Base-by-base conservation (phyloP, 2,329 filamentous ascomycete genomes). In the Mycosphaerelloides madeirae region DNA sequence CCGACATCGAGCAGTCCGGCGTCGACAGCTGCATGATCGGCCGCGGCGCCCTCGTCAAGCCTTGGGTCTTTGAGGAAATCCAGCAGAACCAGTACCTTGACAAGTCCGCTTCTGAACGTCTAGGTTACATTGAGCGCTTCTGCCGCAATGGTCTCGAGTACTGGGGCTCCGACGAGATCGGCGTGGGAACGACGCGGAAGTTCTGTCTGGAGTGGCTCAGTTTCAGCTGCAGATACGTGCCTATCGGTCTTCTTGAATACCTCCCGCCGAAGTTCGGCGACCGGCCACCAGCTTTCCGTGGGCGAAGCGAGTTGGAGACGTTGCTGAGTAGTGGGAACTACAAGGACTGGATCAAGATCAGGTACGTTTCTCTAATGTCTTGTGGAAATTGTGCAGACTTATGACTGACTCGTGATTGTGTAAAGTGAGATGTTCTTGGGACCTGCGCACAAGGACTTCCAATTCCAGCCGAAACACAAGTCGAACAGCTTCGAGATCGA, bases 41-140 rank as follows among this genome's bases (percentile, higher is more conserved):
- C n/a, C 86, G 93, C 49, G 93, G 93, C 44, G 93, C 93, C 8
- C 78, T 98, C 46, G 87, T 97, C 70, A 98, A 98, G 71, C 93
- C 93, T 1, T 98, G 93, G 93, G 75, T 98, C 51, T 98, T 97
- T 63, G 93, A 98, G 67, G 93, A 98, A 68, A 97, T 98, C 43
- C 80, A 87, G 55, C 79, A 82, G 51, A 85, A 86, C 4, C 93
- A 97, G 68, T 96, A 97, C 63, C 79, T 98, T 31, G 93, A 98
- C 73, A 98, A 98, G 68, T 88, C 87, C 3, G 85, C 91, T 2
- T 78, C 82, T 4, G 91, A 98, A 72, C 85, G 93, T 46, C 78
- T 98, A 22, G 70, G 73, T 29, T 89, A 95, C 60, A 74, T 98
- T 29, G 88, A 95, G 68, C 88, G 89, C 60, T 98, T 95, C 63